Conservation (phyloP, 164 flowering plant species). For the Piper longum region DNA sequence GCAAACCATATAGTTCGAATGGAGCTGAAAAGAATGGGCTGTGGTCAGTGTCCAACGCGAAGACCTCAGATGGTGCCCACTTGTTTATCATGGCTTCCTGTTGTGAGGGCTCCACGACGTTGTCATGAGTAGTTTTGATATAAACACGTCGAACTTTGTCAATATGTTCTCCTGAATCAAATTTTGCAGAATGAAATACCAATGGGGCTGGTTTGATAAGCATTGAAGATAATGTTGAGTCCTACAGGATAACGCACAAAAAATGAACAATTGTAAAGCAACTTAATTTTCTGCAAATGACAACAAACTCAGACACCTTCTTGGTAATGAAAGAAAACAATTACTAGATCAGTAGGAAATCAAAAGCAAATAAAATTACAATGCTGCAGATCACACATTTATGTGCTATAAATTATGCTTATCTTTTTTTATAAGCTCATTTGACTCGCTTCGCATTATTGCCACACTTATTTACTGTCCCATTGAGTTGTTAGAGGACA, state of each 20-base stretch:
- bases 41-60: constrained; percentile 56
- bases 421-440: no score
- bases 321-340: background rate
- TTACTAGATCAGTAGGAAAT: background rate
- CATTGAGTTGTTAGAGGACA: no score
- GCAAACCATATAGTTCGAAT: constrained; percentile 33
- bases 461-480: no score
- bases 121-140: constrained; percentile 48
- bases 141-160: constrained; percentile 42
- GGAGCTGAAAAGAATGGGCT: constrained; percentile 76
- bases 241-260: constrained; percentile 21
- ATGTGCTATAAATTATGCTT: no score
- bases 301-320: background rate
- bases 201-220: constrained; percentile 55
- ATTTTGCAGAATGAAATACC: constrained; percentile 29
- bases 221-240: constrained; percentile 52
- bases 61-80: constrained; percentile 61
- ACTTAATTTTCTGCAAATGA: background rate
- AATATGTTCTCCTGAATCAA: constrained; percentile 12
- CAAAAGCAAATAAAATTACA: background rate
- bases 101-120: constrained; percentile 36
- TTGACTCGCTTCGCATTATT: no score
- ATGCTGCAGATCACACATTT: background rate
- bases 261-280: background rate
- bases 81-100: constrained; percentile 56